These are phyloP conservation scores for Suillus variegatus DNA, from an alignment of 768 basidiomycete species.

Conservation along the genomic window DNA sequence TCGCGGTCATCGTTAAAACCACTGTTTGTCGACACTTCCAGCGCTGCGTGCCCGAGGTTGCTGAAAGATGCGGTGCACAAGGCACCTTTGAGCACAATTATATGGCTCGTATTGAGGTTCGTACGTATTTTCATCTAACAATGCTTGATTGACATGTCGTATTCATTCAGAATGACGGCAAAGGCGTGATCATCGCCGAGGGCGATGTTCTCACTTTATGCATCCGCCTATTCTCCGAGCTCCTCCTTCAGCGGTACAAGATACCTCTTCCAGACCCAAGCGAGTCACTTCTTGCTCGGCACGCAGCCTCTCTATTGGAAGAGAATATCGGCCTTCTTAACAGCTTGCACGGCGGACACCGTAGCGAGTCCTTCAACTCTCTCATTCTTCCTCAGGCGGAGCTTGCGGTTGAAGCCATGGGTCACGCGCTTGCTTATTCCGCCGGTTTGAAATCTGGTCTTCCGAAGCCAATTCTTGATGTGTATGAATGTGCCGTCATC, in stretches of 20 bases:
- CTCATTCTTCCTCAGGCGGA: conserved; percentile 59
- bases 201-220: conserved; percentile 52
- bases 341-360: conserved; percentile 30
- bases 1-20: conserved; percentile 58
- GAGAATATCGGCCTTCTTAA: conserved; percentile 45
- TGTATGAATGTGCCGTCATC: conserved; percentile 56
- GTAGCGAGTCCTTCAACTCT: conserved; percentile 49
- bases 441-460: conserved; percentile 46
- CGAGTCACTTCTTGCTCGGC: conserved; percentile 54
- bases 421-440: conserved; percentile 62
- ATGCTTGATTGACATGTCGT: neutral
- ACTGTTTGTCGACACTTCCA: conserved; percentile 56
- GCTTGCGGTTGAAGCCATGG: conserved; percentile 56
- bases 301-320: conserved; percentile 46
- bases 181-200: conserved; percentile 62
- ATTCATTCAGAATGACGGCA: conserved; percentile 36
- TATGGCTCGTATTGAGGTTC: conserved; percentile 55
- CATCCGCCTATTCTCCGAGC: conserved; percentile 60
- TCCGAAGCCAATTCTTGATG: conserved; percentile 50
- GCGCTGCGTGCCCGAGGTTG: conserved; percentile 49
- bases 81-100: conserved; percentile 67
- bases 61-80: conserved; percentile 68
- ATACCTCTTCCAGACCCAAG: conserved; percentile 45
- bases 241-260: conserved; percentile 54
- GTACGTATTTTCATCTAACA: conserved; percentile 17